A percentile compares a stretch with the other conserved stretches of the same genome.
Evolutionary conservation across 805 yeast species (phyloP).

Genomic region (Maudiozyma bulderi): DNA sequence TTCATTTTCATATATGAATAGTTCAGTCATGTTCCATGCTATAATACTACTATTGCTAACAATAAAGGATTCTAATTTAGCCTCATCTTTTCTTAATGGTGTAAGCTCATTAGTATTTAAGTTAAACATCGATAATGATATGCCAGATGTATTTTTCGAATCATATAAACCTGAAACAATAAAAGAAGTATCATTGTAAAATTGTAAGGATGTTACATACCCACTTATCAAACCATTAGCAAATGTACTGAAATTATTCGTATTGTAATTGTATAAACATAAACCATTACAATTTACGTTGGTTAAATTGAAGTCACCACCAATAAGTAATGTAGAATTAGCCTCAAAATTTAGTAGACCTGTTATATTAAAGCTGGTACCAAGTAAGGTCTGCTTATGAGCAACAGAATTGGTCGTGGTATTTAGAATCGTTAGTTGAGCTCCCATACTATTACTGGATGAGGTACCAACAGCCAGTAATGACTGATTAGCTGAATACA

Average conservation of each 20-base stretch:
- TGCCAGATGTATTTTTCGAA: constrained; percentile 29
- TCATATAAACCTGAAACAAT: constrained; percentile 48
- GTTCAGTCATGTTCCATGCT: constrained; percentile 15
- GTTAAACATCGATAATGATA: constrained; percentile 36
- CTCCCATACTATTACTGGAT: neutral
- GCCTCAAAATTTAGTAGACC: constrained; percentile 35
- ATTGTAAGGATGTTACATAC: constrained; percentile 42
- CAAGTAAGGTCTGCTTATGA: constrained; percentile 26
- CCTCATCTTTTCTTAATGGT: constrained; percentile 8
- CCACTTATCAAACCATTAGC: constrained; percentile 37
- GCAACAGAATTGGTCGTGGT: constrained; percentile 40
- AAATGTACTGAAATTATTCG: constrained; percentile 43
- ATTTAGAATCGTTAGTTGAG: constrained; percentile 20
- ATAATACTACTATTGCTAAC: constrained; percentile 6
- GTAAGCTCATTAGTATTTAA: constrained; percentile 7
- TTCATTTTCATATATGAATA: constrained; percentile 6
- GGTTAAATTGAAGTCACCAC: constrained; percentile 63
- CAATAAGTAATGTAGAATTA: constrained; percentile 42
- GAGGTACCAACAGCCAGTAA: constrained; percentile 16
- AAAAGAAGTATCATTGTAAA: constrained; percentile 32
- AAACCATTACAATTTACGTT: constrained; percentile 48
- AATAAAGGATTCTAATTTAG: constrained; percentile 12
- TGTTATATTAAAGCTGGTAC: constrained; percentile 32
- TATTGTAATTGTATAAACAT: constrained; percentile 53
- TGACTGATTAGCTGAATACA: constrained; percentile 20